These are phyloP conservation scores for Crepidotus variabilis DNA, from an alignment of 768 basidiomycete species.

Conservation along the genomic window DNA sequence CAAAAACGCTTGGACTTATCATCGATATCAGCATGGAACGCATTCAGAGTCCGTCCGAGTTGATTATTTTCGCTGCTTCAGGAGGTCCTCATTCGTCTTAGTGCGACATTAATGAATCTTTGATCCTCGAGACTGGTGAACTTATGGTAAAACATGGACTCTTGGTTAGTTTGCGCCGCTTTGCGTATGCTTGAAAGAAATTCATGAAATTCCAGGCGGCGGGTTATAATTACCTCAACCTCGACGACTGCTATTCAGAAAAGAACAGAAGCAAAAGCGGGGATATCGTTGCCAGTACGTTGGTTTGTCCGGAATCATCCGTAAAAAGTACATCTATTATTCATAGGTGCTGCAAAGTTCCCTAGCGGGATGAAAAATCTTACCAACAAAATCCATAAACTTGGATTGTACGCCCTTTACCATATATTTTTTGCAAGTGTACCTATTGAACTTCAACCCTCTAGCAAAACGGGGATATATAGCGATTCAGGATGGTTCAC, in stretches of 20 bases:
- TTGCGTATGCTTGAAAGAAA: too few relatives aligned
- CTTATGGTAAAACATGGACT: too few relatives aligned
- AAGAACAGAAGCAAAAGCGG: slow-evolving; percentile 47
- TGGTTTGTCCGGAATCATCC: not conserved
- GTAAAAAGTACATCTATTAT: not conserved
- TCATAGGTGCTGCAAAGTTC: slow-evolving; percentile 45
- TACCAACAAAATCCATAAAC: slow-evolving; percentile 48
- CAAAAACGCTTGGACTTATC: too few relatives aligned
- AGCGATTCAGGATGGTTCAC: slow-evolving; percentile 70
- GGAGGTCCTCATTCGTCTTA: too few relatives aligned
- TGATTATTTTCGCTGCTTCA: too few relatives aligned
- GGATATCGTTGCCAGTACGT: slow-evolving; percentile 53
- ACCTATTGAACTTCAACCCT: not conserved
- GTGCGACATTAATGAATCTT: too few relatives aligned
- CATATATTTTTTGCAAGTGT: not conserved
- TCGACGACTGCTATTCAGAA: slow-evolving; percentile 67
- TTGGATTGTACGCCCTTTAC: slow-evolving; percentile 48
- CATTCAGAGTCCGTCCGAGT: too few relatives aligned
- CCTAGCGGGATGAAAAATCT: slow-evolving; percentile 56
- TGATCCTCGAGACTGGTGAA: too few relatives aligned
- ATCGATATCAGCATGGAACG: too few relatives aligned
- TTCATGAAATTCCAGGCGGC: slow-evolving; percentile 33
- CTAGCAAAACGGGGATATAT: slow-evolving; percentile 67
- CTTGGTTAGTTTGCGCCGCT: too few relatives aligned
- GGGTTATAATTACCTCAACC: slow-evolving; percentile 56